A percentile compares a stretch with the other conserved stretches of the same genome.
These are phyloP conservation scores for Periconia digitata DNA, from an alignment of 2,329 filamentous ascomycete genomes.

Conservation along the genomic window DNA sequence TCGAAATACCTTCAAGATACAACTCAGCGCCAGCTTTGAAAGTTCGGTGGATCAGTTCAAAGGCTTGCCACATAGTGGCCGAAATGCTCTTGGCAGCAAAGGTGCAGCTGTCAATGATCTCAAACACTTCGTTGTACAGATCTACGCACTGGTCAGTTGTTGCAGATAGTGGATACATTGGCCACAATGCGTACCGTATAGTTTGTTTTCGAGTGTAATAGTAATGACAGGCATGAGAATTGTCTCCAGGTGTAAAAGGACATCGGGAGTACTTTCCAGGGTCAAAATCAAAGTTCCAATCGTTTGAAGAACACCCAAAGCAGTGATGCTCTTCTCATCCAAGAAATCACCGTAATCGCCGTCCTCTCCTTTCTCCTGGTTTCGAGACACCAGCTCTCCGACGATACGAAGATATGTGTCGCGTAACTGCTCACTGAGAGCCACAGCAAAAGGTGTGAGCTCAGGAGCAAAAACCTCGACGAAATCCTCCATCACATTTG, in stretches of 20 bases:
- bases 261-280: conserved; percentile 93
- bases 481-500: conserved; percentile 99
- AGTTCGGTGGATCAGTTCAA: conserved; percentile 92
- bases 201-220: conserved; percentile 94
- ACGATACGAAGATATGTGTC: conserved; percentile 97
- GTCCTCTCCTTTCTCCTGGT: conserved; percentile 71
- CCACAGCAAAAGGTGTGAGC: conserved; percentile 94
- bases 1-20: conserved; percentile 70
- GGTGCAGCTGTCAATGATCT: conserved; percentile 99
- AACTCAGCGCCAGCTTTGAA: conserved; percentile 97
- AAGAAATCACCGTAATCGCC: conserved; percentile 86
- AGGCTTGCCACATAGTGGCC: conserved; percentile 96
- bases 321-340: conserved; percentile 98
- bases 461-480: conserved; percentile 98
- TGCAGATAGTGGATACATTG: not conserved
- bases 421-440: conserved; percentile 89
- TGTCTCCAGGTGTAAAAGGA: conserved; percentile 89
- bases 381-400: conserved; percentile 85
- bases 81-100: conserved; percentile 97
- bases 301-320: conserved; percentile 91
- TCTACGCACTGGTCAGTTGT: conserved; percentile 54
- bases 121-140: conserved; percentile 96
- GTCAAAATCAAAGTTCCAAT: conserved; percentile 97
- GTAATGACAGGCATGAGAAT: conserved; percentile 97
- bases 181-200: conserved; percentile 66